Base-by-base conservation (phyloP, 2,329 filamentous ascomycete genomes). In the Alternaria tenuissima region DNA sequence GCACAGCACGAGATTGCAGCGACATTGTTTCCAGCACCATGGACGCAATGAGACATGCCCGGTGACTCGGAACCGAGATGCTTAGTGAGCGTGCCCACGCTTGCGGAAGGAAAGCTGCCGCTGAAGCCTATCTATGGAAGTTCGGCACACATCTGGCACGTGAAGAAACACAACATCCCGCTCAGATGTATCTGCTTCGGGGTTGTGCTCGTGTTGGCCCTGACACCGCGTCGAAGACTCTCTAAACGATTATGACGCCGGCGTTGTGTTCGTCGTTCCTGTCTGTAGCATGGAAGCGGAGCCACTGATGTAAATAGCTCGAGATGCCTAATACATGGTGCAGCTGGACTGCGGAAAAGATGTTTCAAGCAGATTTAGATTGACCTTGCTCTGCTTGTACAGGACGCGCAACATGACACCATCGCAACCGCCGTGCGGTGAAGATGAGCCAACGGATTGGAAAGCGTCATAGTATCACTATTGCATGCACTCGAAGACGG, bases 21-120 rank as follows among this genome's bases (percentile, higher is more conserved):
- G 38, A 55, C 49, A 47, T 55, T 44, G 30, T 41, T 62, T 38
- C 65, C 63, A 43, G 52, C 20, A 26, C 28, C 51, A 22, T 61
- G 65, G 62, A 54, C 26, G 43, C 52, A 43, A 59, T 68, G 62
- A 67, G 67, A 70, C 68, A 69, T 59, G 12, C 53, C 38, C 55
- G 9, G 28, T 32, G 16, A 38, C 39, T 51, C 41, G 49, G 63
- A 52, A 38, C 53, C 52, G 30, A 48, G 36, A 8, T 26, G 11
- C 22, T 20, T 28, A 11, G 44, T 39, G 32, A 9, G 24, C 43
- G 30, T 30, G 28, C 22, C 16, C 20, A 48, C 6, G 48, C 20
- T 30, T 47, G 38, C 18, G 32, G 18, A 44, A 24, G 16, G 36
- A 20, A 54, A 38, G 52, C 43, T 41, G 56, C 36, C 20, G 41